phyloP scores from a whole-genome alignment of 2,329 filamentous ascomycete species.

The Neofusicoccum sp. region DNA sequence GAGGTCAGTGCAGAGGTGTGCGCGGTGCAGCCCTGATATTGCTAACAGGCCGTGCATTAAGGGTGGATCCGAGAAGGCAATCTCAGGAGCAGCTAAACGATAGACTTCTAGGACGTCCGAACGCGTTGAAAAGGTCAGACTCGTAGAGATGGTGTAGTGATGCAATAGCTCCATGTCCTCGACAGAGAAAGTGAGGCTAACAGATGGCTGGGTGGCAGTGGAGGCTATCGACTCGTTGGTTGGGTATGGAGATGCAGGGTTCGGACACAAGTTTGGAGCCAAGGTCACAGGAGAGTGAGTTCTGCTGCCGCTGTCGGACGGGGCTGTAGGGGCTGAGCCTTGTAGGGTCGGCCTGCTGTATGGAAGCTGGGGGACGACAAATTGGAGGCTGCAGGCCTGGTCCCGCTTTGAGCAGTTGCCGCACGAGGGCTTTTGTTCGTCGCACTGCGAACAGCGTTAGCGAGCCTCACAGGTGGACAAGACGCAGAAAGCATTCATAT shows the following conservation, averaged over 20 bases:
- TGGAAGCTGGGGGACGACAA: conserved; percentile 20
- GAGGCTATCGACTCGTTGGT: conserved; percentile 16
- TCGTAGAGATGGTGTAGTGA: conserved; percentile 32
- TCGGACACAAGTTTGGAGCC: neutral
- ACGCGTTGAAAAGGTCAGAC: conserved; percentile 25
- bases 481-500: neutral
- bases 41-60: conserved; percentile 46
- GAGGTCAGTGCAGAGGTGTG: conserved; percentile 23
- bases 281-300: neutral
- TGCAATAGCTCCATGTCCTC: conserved; percentile 31
- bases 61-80: conserved; percentile 43
- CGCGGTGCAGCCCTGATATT: conserved; percentile 45
- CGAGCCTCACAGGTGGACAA: neutral
- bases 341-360: conserved; percentile 1
- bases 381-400: conserved; percentile 28
- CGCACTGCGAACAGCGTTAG: conserved; percentile 24
- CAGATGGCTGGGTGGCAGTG: conserved; percentile 16
- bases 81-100: conserved; percentile 27
- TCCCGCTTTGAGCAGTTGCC: conserved; percentile 32
- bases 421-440: conserved; percentile 32
- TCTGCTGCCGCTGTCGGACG: neutral
- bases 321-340: neutral
- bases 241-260: conserved; percentile 1
- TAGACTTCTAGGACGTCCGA: conserved; percentile 25
- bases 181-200: conserved; percentile 21